phyloP scores from a whole-genome alignment of 768 basidiomycete genomes.

The Pisolithus tinctorius region DNA sequence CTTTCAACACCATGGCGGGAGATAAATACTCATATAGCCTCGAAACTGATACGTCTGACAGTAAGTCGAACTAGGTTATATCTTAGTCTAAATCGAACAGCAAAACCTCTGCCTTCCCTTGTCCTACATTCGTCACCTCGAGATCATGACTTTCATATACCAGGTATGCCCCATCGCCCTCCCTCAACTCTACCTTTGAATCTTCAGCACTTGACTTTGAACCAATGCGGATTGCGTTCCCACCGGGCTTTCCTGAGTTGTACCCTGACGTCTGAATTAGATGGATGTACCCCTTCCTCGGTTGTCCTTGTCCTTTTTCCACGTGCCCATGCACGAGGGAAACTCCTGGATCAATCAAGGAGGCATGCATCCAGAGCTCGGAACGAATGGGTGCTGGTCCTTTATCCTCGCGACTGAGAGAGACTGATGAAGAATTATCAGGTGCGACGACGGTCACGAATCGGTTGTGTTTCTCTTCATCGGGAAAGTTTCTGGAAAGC shows the following conservation, averaged over 20 bases:
- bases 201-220: constrained; percentile 27
- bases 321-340: constrained; percentile 46
- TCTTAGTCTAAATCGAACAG: constrained; percentile 67
- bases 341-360: constrained; percentile 55
- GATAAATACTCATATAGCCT: too few species aligned
- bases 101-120: constrained; percentile 62
- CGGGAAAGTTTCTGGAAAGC: constrained; percentile 55
- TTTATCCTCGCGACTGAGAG: constrained; percentile 50
- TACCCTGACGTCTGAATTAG: constrained; percentile 83
- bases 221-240: constrained; percentile 52
- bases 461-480: constrained; percentile 72
- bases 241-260: constrained; percentile 48
- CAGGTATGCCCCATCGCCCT: constrained; percentile 87
- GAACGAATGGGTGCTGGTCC: constrained; percentile 83
- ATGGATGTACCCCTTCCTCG: constrained; percentile 74
- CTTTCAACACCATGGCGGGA: too few species aligned
- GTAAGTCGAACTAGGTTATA: background rate
- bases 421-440: constrained; percentile 49
- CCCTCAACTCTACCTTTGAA: constrained; percentile 52
- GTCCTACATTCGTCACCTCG: constrained; percentile 58
- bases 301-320: constrained; percentile 21
- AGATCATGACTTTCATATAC: constrained; percentile 33
- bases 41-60: too few species aligned
- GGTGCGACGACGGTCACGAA: constrained; percentile 77
- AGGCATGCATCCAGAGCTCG: constrained; percentile 64